A percentile compares a stretch with the other conserved stretches of the same genome.
phyloP scores from a whole-genome alignment of 306 rosid genomes.

The Cucurbita maxima region DNA sequence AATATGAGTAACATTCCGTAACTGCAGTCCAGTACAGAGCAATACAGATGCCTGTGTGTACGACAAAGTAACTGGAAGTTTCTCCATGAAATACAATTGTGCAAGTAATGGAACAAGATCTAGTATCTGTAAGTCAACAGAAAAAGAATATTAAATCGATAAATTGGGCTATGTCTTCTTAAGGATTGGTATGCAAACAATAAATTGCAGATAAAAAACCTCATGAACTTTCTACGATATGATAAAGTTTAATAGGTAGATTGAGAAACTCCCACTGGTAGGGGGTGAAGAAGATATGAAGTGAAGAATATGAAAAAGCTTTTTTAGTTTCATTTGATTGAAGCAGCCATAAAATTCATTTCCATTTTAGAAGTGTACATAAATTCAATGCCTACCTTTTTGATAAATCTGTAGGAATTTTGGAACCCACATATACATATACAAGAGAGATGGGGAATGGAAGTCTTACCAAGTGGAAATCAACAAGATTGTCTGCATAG shows the following conservation, averaged over 20 bases:
- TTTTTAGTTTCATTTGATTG: neutral
- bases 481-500: conserved; percentile 62
- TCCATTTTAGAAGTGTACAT: neutral
- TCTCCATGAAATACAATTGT: conserved; percentile 53
- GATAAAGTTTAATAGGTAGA: neutral
- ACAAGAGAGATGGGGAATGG: neutral
- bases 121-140: conserved; percentile 40
- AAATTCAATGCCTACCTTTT: neutral
- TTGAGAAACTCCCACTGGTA: neutral
- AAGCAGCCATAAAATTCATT: neutral
- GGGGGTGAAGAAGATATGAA: neutral
- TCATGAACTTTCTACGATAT: neutral
- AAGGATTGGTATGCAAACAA: neutral
- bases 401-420: neutral
- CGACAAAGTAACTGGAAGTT: conserved; percentile 59
- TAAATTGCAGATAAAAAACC: neutral
- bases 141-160: neutral
- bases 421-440: neutral
- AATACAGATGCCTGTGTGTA: conserved; percentile 67
- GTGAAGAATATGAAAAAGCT: neutral
- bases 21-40: conserved; percentile 84
- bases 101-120: conserved; percentile 61
- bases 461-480: conserved; percentile 72
- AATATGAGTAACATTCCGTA: conserved; percentile 40
- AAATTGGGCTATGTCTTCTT: neutral